A percentile compares a stretch with the other conserved stretches of the same genome.
Conservation (phyloP, 805 yeast genomes). For the Schizosaccharomyces osmophilus region DNA sequence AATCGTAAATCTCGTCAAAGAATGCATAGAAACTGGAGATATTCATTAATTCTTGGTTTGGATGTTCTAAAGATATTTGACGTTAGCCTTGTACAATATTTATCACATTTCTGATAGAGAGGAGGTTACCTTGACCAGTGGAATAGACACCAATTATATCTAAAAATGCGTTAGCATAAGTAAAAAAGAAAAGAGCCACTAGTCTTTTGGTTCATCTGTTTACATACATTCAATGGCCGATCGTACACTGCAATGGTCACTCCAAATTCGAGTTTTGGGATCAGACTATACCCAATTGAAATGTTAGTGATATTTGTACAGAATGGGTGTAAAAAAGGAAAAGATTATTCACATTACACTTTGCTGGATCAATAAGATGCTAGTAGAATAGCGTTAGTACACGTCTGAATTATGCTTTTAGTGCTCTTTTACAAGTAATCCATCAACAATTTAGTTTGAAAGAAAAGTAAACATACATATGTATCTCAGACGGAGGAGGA, state of each 20-base stretch:
- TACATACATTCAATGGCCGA: background rate
- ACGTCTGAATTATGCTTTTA: too few relatives aligned
- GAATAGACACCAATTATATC: background rate
- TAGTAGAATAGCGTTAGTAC: background rate
- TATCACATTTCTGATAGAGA: background rate
- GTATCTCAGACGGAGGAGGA: background rate
- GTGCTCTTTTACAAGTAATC: too few relatives aligned
- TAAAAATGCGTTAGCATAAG: background rate
- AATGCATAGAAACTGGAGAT: background rate
- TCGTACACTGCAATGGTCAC: background rate
- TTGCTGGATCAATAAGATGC: background rate
- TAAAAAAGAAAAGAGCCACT: too few relatives aligned
- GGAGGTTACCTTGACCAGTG: background rate
- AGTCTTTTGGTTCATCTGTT: too few relatives aligned
- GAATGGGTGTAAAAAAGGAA: background rate
- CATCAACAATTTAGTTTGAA: too few relatives aligned
- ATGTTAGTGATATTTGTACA: background rate
- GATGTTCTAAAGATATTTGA: background rate
- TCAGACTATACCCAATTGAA: background rate
- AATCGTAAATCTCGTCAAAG: background rate
- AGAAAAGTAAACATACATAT: background rate
- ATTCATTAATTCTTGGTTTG: background rate
- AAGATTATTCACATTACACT: background rate
- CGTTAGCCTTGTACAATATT: background rate
- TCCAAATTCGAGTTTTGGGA: conserved; percentile 1